Evolutionary conservation across 495 filamentous ascomycete genomes (phyloP).

Genomic region (Neurospora discreta): DNA sequence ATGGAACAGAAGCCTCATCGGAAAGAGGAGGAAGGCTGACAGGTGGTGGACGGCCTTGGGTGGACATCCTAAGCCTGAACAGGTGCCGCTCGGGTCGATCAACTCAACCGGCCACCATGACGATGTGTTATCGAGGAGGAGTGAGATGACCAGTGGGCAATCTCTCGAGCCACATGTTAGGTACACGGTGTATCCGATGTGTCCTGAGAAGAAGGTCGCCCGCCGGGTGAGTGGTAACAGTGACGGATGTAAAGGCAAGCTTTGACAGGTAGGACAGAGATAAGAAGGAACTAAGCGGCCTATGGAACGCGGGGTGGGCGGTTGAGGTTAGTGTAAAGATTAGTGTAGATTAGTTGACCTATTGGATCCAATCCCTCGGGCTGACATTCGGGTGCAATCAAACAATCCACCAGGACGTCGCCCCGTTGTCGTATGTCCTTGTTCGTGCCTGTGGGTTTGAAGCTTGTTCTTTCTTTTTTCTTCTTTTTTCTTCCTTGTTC

Average conservation of each 20-base stretch:
- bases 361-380: not conserved
- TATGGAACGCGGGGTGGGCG: not conserved
- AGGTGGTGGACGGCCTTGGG: conserved; percentile 12
- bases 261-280: not conserved
- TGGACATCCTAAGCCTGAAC: conserved; percentile 17
- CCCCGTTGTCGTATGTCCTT: not conserved
- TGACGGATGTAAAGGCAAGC: not conserved
- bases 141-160: not conserved
- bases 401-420: not conserved
- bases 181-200: not conserved
- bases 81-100: conserved; percentile 19
- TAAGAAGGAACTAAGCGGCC: not conserved
- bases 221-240: not conserved
- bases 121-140: conserved; percentile 1
- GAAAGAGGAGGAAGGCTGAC: conserved; percentile 17
- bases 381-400: not conserved
- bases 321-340: not conserved
- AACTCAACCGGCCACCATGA: conserved; percentile 19
- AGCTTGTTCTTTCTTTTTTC: not conserved
- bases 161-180: not conserved
- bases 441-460: not conserved
- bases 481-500: not conserved
- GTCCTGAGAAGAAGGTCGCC: not conserved
- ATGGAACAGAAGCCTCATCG: conserved; percentile 16
- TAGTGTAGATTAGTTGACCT: not conserved